Percentiles rank a stretch among this genome's conserved stretches.
Evolutionary conservation across 2,329 filamentous ascomycete genomes (phyloP).

Genomic region (Scedosporium dehoogii): DNA sequence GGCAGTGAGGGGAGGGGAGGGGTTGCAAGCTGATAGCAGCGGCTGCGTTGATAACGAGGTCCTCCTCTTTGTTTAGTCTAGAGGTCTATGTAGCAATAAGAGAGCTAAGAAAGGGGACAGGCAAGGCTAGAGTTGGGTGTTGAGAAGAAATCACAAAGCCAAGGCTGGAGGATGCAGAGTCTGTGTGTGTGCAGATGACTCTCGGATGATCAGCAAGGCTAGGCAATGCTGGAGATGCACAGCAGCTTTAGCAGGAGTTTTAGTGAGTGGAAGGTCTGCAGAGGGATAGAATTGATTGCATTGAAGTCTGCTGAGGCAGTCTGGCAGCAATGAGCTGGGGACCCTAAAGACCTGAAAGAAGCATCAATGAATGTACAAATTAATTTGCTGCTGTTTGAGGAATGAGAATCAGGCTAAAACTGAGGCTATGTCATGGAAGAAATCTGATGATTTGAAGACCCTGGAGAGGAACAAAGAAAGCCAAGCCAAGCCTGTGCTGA

Average conservation of each 20-base stretch:
- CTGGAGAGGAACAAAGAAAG: background rate
- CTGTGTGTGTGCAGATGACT: background rate
- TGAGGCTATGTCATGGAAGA: background rate
- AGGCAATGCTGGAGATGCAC: background rate
- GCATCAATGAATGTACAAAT: background rate
- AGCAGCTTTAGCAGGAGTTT: background rate
- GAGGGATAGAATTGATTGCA: background rate
- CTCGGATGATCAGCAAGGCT: background rate
- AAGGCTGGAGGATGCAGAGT: background rate
- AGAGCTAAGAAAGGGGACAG: background rate
- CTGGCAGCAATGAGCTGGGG: no score
- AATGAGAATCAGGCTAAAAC: constrained; percentile 1
- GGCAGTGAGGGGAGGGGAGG: background rate
- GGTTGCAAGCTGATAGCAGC: no score
- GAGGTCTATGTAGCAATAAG: background rate
- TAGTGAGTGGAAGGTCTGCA: background rate
- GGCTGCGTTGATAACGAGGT: no score
- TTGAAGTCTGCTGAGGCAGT: no score
- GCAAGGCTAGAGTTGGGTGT: background rate
- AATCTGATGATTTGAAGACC: background rate
- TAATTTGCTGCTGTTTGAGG: background rate
- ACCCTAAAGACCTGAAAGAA: no score
- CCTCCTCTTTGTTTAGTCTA: no score
- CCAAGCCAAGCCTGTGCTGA: background rate
- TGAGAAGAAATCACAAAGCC: background rate